Percentiles rank a stretch among this genome's conserved stretches.
These are phyloP conservation scores for Porcisia deanei DNA, from an alignment of 208 protist species.

Conservation along the genomic window DNA sequence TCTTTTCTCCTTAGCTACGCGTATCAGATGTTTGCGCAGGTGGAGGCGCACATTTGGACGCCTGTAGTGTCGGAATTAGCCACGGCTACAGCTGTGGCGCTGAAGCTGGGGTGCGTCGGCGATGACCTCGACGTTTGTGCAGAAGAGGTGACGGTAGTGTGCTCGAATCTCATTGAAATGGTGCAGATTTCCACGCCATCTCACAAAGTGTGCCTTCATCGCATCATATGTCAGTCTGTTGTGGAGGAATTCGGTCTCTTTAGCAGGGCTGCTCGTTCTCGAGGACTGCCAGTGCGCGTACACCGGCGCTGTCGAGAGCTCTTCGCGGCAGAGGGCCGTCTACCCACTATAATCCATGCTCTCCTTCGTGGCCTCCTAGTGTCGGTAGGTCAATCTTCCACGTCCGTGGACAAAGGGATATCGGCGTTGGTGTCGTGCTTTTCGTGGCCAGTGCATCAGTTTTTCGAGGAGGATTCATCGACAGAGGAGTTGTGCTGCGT, in stretches of 20 bases:
- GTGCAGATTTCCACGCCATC: slow-evolving; percentile 8
- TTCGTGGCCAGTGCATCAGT: slow-evolving; percentile 75
- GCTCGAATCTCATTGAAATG: slow-evolving; percentile 14
- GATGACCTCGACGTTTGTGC: slow-evolving; percentile 9
- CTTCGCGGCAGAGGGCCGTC: slow-evolving; percentile 37
- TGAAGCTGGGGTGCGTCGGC: slow-evolving; percentile 67
- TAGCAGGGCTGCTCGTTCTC: slow-evolving; percentile 45
- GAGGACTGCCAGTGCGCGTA: slow-evolving; percentile 53
- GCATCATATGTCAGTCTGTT: slow-evolving; percentile 31
- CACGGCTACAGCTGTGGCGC: slow-evolving; percentile 48
- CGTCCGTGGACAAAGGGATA: slow-evolving; percentile 40
- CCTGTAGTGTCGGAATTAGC: slow-evolving; percentile 64
- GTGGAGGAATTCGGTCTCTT: slow-evolving; percentile 86
- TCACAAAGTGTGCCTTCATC: slow-evolving; percentile 20
- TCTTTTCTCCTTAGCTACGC: slow-evolving; percentile 54
- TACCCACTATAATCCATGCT: slow-evolving; percentile 41
- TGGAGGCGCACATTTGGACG: slow-evolving; percentile 49
- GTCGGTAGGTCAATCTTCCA: slow-evolving; percentile 11
- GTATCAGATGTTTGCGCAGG: slow-evolving; percentile 14
- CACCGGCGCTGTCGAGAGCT: slow-evolving; percentile 52
- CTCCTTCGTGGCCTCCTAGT: slow-evolving; percentile 32
- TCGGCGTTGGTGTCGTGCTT: slow-evolving; percentile 43
- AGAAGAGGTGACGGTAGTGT: slow-evolving; percentile 26
- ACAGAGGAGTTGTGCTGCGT: slow-evolving; percentile 45
- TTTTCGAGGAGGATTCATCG: slow-evolving; percentile 76